A percentile compares a stretch with the other conserved stretches of the same genome.
Conservation (phyloP, 768 basidiomycete genomes). For the Chalciporus sphaerocephalus region DNA sequence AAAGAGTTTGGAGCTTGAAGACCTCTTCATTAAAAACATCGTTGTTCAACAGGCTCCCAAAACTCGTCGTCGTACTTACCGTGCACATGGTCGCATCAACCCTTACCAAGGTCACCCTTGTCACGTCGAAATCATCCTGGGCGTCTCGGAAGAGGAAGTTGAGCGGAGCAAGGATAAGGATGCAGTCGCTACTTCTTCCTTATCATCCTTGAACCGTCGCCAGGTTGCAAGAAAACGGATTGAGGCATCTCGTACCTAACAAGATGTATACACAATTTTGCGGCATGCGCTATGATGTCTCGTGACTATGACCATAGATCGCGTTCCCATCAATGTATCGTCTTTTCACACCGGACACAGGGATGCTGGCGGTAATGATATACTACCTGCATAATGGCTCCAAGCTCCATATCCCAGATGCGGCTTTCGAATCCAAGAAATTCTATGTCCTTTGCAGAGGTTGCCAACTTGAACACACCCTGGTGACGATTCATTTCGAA, state of each 20-base stretch:
- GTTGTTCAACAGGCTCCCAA: slow-evolving; percentile 99
- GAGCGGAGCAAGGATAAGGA: slow-evolving; percentile 89
- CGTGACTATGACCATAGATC: not conserved
- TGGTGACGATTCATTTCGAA: not conserved
- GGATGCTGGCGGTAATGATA: too few species aligned
- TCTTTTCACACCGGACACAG: not conserved
- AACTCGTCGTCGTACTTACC: slow-evolving; percentile 98
- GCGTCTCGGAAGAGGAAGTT: slow-evolving; percentile 74
- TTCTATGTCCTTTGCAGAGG: too few species aligned
- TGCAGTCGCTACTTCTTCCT: slow-evolving; percentile 40
- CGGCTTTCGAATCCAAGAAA: too few species aligned
- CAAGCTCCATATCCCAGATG: too few species aligned
- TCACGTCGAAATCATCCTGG: slow-evolving; percentile 93
- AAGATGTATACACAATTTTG: not conserved
- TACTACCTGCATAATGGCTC: too few species aligned
- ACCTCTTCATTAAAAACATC: slow-evolving; percentile 92
- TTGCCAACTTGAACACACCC: too few species aligned
- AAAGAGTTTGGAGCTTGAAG: slow-evolving; percentile 91
- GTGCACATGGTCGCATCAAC: slow-evolving; percentile 96
- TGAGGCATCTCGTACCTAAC: slow-evolving; percentile 69
- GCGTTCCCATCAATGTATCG: not conserved
- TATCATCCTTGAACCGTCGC: slow-evolving; percentile 75
- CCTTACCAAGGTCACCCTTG: slow-evolving; percentile 98
- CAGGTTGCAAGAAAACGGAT: slow-evolving; percentile 85
- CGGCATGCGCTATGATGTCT: not conserved